phyloP scores from a whole-genome alignment of 805 yeast genomes.

The Kodamaea kakaduensis region DNA sequence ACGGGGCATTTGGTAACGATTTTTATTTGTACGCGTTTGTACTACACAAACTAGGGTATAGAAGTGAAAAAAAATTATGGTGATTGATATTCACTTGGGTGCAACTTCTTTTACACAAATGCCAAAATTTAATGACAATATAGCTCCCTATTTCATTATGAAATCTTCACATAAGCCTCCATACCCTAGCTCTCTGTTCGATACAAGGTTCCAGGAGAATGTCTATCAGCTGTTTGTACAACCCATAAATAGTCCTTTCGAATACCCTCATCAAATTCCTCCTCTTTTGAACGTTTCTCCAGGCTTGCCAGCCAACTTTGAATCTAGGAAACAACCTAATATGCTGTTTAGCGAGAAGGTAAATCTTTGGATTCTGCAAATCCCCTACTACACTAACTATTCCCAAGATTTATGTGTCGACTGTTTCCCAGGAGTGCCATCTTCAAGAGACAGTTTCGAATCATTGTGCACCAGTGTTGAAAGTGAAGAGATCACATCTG shows the following conservation, averaged over 20 bases:
- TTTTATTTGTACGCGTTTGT: background rate
- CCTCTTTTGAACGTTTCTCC: no score
- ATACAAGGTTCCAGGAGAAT: slow-evolving; percentile 1
- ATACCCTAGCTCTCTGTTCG: no score
- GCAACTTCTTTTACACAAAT: no score
- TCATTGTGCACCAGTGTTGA: background rate
- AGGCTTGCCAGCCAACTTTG: slow-evolving; percentile 30
- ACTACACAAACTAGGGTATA: no score
- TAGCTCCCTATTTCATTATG: no score
- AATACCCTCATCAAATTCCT: no score
- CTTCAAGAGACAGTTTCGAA: slow-evolving; percentile 20
- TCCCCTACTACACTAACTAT: slow-evolving; percentile 44
- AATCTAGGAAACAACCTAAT: slow-evolving; percentile 58
- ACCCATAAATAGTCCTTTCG: no score
- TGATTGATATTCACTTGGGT: no score
- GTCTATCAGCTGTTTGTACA: background rate
- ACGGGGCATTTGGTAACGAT: slow-evolving; percentile 5
- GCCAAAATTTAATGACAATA: no score
- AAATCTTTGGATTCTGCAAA: slow-evolving; percentile 53
- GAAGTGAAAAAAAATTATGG: no score
- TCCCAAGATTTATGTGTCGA: slow-evolving; percentile 26
- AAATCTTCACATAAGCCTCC: no score
- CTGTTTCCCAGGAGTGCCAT: slow-evolving; percentile 47
- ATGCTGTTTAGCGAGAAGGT: slow-evolving; percentile 70
- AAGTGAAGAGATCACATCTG: background rate